A percentile compares a stretch with the other conserved stretches of the same genome.
These are phyloP conservation scores for Ceriops tagal DNA, from an alignment of 345 rosid genomes.

Conservation along the genomic window DNA sequence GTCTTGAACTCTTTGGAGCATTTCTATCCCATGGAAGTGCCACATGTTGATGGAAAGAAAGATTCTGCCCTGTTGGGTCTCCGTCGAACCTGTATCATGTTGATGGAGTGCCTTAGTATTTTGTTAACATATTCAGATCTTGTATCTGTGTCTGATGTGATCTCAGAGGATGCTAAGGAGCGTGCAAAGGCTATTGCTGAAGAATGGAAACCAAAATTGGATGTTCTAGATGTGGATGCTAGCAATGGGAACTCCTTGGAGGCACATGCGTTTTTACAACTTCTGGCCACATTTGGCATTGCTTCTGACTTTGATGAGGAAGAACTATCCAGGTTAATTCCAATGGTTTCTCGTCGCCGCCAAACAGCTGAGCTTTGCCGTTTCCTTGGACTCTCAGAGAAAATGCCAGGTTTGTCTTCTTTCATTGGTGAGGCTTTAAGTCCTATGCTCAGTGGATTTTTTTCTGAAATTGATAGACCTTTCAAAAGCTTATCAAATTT, in stretches of 20 bases:
- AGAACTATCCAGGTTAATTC: slow-evolving; percentile 67
- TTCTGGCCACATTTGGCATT: slow-evolving; percentile 80
- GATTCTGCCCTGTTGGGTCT: slow-evolving; percentile 82
- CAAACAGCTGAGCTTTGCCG: slow-evolving; percentile 94
- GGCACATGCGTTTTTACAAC: slow-evolving; percentile 98
- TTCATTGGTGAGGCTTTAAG: neutral
- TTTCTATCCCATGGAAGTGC: slow-evolving; percentile 63
- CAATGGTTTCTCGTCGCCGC: slow-evolving; percentile 99
- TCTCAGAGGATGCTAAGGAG: slow-evolving; percentile 62
- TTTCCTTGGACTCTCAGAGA: slow-evolving; percentile 77
- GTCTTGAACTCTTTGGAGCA: slow-evolving; percentile 80
- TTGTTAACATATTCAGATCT: slow-evolving; percentile 50
- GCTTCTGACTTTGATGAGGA: slow-evolving; percentile 75
- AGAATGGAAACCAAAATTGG: slow-evolving; percentile 89
- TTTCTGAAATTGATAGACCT: too few species aligned
- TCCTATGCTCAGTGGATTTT: too few species aligned
- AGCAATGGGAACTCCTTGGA: slow-evolving; percentile 97
- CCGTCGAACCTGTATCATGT: slow-evolving; percentile 95
- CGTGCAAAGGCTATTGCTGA: slow-evolving; percentile 77
- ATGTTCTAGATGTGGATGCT: slow-evolving; percentile 67
- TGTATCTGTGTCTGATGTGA: slow-evolving; percentile 45
- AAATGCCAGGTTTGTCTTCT: slow-evolving; percentile 81
- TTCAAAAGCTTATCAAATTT: too few species aligned
- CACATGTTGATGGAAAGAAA: slow-evolving; percentile 77
- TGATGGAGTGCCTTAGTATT: slow-evolving; percentile 95